Base-by-base conservation (phyloP, 2,329 filamentous ascomycete genomes). In the Chaetothyriales sp. region DNA sequence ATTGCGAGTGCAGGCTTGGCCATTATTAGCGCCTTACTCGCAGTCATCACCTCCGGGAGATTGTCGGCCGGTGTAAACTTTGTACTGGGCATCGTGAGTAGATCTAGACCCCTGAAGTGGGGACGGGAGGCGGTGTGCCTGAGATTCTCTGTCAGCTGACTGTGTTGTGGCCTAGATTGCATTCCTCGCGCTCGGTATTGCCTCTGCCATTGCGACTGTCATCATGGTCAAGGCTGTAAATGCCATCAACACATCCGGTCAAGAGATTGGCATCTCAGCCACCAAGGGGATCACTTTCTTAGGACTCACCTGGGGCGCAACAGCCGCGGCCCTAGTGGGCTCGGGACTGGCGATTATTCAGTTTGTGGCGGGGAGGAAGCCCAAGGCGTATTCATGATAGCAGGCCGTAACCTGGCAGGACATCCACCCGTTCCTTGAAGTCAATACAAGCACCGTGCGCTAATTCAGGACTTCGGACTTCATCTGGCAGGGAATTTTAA, bases 121-220 rank as follows among this genome's bases (percentile, higher is more conserved):
- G 44, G 20, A 32, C 49, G 26, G 39, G 46, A 26, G 32, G n/a
- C n/a, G n/a, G n/a, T n/a, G n/a, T n/a, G n/a, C n/a, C 36, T 44
- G 8, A 50, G 39, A 20, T 48, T 2, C 15, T 20, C 43, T 45
- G 18, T 39, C 18, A 19, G 36, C 19, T 49, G 51, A 49, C 39
- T 26, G 22, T 25, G 32, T 53, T 42, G 45, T 28, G 32, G 43
- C 49, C 49, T 53, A 70, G 67, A 59, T 78, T n/a, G 72, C 73
- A 0, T 77, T 79, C 54, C 43, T 78, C 5, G 67, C 79, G 10
- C 74, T 83, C 59, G 83, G 83, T 2, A 80, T 81, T 49, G 80
- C 83, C 46, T 89, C 84, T 18, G 86, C 86, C 58, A 82, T 89
- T 20, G 77, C 80, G 22, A 84, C 77, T 0, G 81, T 83, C 18